Evolutionary conservation across 768 basidiomycete species (phyloP).

Genomic region (Tylopilus subfusipes): DNA sequence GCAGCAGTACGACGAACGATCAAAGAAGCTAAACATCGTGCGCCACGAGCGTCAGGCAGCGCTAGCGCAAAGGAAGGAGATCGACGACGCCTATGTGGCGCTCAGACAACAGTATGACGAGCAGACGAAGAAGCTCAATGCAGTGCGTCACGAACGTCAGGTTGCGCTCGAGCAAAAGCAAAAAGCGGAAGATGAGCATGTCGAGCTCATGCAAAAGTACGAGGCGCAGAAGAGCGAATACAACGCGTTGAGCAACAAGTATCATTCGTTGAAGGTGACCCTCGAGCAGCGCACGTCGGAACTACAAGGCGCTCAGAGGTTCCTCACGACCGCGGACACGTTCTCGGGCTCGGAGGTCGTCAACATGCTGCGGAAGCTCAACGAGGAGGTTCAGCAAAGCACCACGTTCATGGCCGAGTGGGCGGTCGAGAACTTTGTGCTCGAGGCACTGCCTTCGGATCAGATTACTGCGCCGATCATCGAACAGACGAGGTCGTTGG

Average conservation of each 20-base stretch:
- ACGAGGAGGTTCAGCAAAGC: constrained; percentile 44
- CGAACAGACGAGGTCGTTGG: constrained; percentile 10
- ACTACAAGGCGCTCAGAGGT: constrained; percentile 41
- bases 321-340: constrained; percentile 39
- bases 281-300: constrained; percentile 41
- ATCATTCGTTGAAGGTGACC: constrained; percentile 18
- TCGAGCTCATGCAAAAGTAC: constrained; percentile 5
- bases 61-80: constrained; percentile 3
- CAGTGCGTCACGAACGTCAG: background rate
- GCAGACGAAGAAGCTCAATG: constrained; percentile 8
- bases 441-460: constrained; percentile 11
- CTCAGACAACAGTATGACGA: constrained; percentile 20
- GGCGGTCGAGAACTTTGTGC: constrained; percentile 37
- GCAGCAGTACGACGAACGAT: constrained; percentile 8
- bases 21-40: background rate
- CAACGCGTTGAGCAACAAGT: constrained; percentile 3
- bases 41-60: constrained; percentile 8
- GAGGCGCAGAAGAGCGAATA: constrained; percentile 17
- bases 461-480: background rate
- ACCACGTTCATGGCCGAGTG: constrained; percentile 44
- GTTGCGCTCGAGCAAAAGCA: constrained; percentile 2
- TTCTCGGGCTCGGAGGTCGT: constrained; percentile 45
- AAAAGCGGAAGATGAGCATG: background rate
- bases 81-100: constrained; percentile 7
- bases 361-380: constrained; percentile 39